Conservation (phyloP, 2,329 filamentous ascomycete species). For the Nemania sp. region DNA sequence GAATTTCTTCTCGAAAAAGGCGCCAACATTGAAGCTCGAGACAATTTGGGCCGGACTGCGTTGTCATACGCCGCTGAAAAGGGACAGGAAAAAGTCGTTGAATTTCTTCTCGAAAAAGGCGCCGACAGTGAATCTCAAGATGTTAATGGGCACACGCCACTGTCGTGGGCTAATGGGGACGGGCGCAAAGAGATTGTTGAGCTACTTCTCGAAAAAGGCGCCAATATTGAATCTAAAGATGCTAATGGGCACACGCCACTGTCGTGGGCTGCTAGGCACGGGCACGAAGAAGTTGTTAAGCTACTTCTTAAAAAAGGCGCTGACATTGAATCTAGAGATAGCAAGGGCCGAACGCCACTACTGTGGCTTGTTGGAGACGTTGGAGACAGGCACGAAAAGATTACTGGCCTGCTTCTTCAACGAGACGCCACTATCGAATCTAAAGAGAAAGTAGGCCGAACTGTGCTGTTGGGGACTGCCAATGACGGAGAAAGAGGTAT, state of each 20-base stretch:
- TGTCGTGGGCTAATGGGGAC: background rate
- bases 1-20: constrained; percentile 6
- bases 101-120: constrained; percentile 3
- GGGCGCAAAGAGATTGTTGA: background rate
- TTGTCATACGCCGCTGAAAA: background rate
- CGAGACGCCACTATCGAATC: background rate
- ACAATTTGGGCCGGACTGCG: background rate
- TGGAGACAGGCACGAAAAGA: background rate
- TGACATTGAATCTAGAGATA: background rate
- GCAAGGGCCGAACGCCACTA: background rate
- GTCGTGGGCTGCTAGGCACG: background rate
- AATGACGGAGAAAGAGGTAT: background rate
- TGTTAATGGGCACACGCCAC: background rate
- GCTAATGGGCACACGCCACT: background rate
- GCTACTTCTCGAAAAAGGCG: background rate
- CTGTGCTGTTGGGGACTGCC: background rate
- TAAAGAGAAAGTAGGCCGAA: background rate
- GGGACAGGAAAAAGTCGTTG: background rate
- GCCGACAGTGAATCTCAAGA: background rate
- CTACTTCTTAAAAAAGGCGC: background rate
- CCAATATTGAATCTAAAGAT: background rate
- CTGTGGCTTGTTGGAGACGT: background rate
- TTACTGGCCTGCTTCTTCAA: background rate
- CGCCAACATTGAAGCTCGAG: background rate
- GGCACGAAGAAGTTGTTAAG: background rate